A percentile compares a stretch with the other conserved stretches of the same genome.
These are phyloP conservation scores for Berberis vulgaris DNA, from an alignment of 164 flowering plant species.

Conservation along the genomic window DNA sequence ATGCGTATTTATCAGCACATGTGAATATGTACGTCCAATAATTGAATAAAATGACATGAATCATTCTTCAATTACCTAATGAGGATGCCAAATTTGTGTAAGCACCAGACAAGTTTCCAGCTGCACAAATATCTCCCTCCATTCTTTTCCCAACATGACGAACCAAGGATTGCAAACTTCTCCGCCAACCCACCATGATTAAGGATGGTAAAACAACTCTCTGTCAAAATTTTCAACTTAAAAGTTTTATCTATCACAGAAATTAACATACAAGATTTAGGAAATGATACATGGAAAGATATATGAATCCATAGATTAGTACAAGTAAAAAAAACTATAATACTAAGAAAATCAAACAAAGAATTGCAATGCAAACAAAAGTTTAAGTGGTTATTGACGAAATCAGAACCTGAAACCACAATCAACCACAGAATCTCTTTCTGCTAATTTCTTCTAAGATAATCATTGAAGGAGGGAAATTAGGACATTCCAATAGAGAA, in stretches of 20 bases:
- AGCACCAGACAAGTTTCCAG: slow-evolving; percentile 16
- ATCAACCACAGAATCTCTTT: too few relatives aligned
- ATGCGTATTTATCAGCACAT: background rate
- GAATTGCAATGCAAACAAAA: too few relatives aligned
- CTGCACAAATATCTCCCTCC: slow-evolving; percentile 19
- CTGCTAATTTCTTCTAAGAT: too few relatives aligned
- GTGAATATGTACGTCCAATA: background rate
- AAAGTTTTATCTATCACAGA: background rate
- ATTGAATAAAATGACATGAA: background rate
- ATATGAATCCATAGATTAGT: too few relatives aligned
- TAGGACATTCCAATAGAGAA: too few relatives aligned
- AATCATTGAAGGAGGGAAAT: too few relatives aligned
- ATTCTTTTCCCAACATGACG: slow-evolving; percentile 32
- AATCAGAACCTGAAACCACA: too few relatives aligned
- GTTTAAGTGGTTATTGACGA: too few relatives aligned
- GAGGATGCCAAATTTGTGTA: slow-evolving; percentile 17
- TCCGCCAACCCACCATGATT: slow-evolving; percentile 58
- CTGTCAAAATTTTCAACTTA: background rate
- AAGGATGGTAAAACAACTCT: background rate
- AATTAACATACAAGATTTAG: too few relatives aligned
- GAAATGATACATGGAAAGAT: too few relatives aligned
- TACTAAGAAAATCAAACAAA: too few relatives aligned
- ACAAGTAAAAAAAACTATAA: too few relatives aligned
- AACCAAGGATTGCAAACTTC: slow-evolving; percentile 34
- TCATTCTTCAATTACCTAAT: slow-evolving; percentile 21